Evolutionary conservation across 2,329 filamentous ascomycete genomes (phyloP), one percentile per base, ranked within the genome.

Genomic region (Pyrenochaeta sp.): DNA sequence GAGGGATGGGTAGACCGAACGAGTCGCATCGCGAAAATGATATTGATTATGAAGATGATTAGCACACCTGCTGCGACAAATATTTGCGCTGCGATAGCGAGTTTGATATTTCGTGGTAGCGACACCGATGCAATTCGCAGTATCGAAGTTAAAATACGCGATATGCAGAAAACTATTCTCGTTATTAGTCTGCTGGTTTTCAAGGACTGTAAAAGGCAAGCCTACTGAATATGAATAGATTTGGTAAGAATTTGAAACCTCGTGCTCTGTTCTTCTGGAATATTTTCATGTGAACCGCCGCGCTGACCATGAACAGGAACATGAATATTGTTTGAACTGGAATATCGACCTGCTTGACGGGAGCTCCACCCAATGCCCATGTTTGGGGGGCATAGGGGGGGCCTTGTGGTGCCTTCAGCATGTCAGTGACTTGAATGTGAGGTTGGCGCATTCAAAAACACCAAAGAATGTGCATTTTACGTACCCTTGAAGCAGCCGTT

Each of bases 1-100:
- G 68, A 63, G 0, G 89, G 89, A 61, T 92, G 88, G 31, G 83
- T 81, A 4, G 87, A 87, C 40, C 90, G 81, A 13, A 94, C 70
- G 18, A 96, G 78, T 31, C 90, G 84, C 70, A 90, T 88, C 0
- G 86, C 73, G 63, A 92, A 89, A 60, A 94, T 74, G 28, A 95
- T 72, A 72, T 96, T 94, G 70, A 90, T 75, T 59, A 93, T 73
- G 69, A 89, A 93, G 18, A 95, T 74, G 6, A 95, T 70, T 22
- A 95, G 67, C 11, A 91, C 84, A 28, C 89, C 90, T 0, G 87
- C 85, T 30, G 85, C 82, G 44, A 89, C 82, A 58, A 94, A 85
- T 61, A 94, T 81, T 53, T 78, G 77, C 3, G 88, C 82, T 0
- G 81, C 80, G 35, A 84, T 80, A 3, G 74, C 78, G 4, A 85